phyloP scores from a whole-genome alignment of 139 green algal species.

The Mesotaenium endlicherianum region DNA sequence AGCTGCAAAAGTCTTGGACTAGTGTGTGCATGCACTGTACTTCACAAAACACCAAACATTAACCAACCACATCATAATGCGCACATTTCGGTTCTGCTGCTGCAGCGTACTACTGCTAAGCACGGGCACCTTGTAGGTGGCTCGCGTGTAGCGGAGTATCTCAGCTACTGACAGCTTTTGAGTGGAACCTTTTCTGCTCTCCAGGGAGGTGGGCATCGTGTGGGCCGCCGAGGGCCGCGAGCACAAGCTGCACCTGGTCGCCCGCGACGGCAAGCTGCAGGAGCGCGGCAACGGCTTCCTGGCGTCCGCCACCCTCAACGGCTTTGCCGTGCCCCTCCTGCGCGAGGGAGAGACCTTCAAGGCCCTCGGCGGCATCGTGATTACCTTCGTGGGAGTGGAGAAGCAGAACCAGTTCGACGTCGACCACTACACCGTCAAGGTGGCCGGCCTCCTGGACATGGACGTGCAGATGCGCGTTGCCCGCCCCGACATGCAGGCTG shows the following conservation, averaged over 20 bases:
- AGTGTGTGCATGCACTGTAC: too few relatives aligned
- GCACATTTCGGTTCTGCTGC: too few relatives aligned
- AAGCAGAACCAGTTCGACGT: not conserved
- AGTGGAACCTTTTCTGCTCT: too few relatives aligned
- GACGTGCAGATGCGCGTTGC: not conserved
- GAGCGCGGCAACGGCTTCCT: slow-evolving; percentile 27
- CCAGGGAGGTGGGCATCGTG: slow-evolving; percentile 26
- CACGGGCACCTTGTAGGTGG: too few relatives aligned
- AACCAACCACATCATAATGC: too few relatives aligned
- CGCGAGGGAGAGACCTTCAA: not conserved
- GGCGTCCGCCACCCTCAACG: not conserved
- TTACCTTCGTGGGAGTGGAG: not conserved
- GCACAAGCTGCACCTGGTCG: slow-evolving; percentile 1
- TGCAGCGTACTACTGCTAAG: too few relatives aligned
- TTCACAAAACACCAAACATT: too few relatives aligned
- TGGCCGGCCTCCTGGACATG: not conserved
- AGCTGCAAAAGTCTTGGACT: too few relatives aligned
- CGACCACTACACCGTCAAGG: not conserved
- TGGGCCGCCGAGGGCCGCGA: slow-evolving; percentile 13
- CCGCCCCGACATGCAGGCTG: not conserved
- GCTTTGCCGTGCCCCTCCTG: not conserved
- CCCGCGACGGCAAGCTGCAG: slow-evolving; percentile 8
- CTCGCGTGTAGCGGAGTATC: too few relatives aligned
- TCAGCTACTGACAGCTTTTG: too few relatives aligned
- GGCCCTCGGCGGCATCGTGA: not conserved